Base-by-base conservation (phyloP, 805 yeast genomes). In the Starmerella geochares region DNA sequence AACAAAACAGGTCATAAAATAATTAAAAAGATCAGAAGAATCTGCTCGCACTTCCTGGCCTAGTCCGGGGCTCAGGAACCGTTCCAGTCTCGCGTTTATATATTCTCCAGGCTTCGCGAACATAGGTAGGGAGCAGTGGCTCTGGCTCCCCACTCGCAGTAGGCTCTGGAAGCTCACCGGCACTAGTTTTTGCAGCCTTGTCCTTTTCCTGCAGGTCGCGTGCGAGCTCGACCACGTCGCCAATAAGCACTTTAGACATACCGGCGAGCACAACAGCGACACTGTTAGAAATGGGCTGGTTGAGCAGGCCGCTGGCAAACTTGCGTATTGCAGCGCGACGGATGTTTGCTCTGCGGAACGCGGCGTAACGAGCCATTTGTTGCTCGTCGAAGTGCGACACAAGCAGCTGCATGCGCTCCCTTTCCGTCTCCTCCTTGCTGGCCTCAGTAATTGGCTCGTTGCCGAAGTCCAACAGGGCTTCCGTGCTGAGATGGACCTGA, bases 311-410 rank as follows among this genome's bases (percentile, higher is more conserved):
- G 58, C 82, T 80, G 11, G 94, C 88, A 21, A 87, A 69, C 62
- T 83, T 84, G 64, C 83, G 84, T 9, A 90, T 83, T 3, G 88
- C 84, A 3, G 80, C 75, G 53, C 82, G 79, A 57, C 79, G 80
- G 49, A 83, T 64, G 37, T 82, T 78, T 36, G 94, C 81, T 57
- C 97, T 72, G 56, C 95, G 74, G 65, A 80, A 87, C 20, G 83
- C 83, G 63, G 87, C 96, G 65, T 86, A 90, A 46, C 95, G 67
- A 50, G 81, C 80, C 80, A 84, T 80, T 62, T 90, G 96, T 25
- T 80, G 84, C n/a, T 76, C 77, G 55, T 83, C 82, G 63, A 90
- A 77, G 55, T 80, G 78, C 19, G 85, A 77, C 51, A 87, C 75
- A 54, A 88, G 69, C 24, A 86, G 60, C 48, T 63, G 60, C 65